These are phyloP conservation scores for Hordeum vulgare DNA, from an alignment of 176 grass and related monocot species.

Conservation along the genomic window DNA sequence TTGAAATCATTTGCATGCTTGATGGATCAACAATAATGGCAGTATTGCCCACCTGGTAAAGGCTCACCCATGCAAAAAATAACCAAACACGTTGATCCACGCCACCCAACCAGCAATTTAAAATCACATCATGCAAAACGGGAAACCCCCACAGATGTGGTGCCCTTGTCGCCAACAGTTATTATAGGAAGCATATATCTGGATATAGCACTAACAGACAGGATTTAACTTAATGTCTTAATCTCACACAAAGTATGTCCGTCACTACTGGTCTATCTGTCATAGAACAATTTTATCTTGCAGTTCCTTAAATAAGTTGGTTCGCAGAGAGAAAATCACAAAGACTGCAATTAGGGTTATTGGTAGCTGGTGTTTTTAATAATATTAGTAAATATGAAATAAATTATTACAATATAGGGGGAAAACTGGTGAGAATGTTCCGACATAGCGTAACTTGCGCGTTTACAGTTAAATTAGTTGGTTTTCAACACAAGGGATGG, in stretches of 20 bases:
- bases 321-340: background rate
- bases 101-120: background rate
- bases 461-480: background rate
- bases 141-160: background rate
- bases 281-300: background rate
- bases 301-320: background rate
- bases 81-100: background rate
- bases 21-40: slow-evolving; percentile 77
- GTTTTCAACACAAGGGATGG: background rate
- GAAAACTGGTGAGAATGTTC: background rate
- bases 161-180: background rate
- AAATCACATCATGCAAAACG: background rate
- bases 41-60: slow-evolving; percentile 66
- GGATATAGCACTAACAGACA: background rate
- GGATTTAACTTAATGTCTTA: background rate
- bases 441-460: background rate
- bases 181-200: background rate
- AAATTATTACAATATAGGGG: background rate
- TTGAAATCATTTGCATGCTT: slow-evolving; percentile 62
- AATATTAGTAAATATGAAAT: background rate
- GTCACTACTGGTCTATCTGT: background rate
- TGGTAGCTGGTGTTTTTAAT: background rate
- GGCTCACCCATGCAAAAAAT: background rate
- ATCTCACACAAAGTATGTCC: background rate
- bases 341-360: background rate